Evolutionary conservation across 768 basidiomycete species (phyloP), one percentile per base, ranked within the genome.

Genomic region (Trametes meyenii): DNA sequence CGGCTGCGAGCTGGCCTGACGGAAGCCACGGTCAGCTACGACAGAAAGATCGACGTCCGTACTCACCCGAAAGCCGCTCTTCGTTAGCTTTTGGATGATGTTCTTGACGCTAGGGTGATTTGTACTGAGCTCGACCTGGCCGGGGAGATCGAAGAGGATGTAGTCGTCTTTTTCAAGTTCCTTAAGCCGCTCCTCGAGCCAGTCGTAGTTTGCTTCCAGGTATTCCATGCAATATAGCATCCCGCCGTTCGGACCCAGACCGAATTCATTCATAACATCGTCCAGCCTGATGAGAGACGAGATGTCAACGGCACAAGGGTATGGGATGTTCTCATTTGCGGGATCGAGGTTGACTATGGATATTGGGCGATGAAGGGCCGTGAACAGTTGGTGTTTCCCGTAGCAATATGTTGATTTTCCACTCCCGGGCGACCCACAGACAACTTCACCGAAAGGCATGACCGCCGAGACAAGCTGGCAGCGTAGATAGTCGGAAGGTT

Each of bases 201-300:
- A 90, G 73, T 98, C 97, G 64, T 87, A 86, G 73, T 98, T 98
- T n/a, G 81, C 86, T 68, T 98, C 96, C 11, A 99, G 83, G 69
- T 98, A 97, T 71, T 98, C 96, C 84, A 97, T 90, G 71, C 94
- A 96, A 69, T 94, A 98, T 26, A 98, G 75, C 88, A 98, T 92
- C 6, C 85, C 96, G 14, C 97, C 97, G 67, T 99, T 99, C 0
- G 97, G 97, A 0, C 97, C 97, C 1, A 99, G 81, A 0, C 85
- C 84, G 67, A 89, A 85, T 54, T 87, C 85, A 13, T 85, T 75
- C 96, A 98, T 97, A 17, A 85, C 94, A 67, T 94, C 90, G 50
- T 88, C 78, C 39, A 98, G 84, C 0, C 89, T 94, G 72, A 99
- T 91, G 56, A 98, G 83, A 0, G 85, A 85, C 0, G 90, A 81